Conservation (phyloP, 2,329 filamentous ascomycete genomes). For the Xylaria polymorpha region DNA sequence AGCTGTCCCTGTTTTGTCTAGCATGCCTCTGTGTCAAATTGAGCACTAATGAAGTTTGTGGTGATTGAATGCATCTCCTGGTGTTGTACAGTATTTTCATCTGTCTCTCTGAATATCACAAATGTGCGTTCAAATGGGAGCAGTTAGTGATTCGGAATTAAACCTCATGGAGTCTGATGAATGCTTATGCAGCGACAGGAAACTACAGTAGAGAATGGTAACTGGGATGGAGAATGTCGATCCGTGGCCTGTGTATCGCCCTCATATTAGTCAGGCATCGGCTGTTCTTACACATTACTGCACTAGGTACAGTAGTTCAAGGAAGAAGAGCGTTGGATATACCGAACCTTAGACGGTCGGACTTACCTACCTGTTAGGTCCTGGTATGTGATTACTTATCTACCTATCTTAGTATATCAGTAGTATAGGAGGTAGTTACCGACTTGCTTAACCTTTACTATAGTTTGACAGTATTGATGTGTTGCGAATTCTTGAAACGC, state of each 20-base stretch:
- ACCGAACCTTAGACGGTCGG: not conserved
- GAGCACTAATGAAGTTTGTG: slow-evolving; percentile 6
- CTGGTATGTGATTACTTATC: no score
- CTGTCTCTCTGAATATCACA: not conserved
- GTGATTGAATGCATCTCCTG: slow-evolving; percentile 12
- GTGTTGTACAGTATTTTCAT: slow-evolving; percentile 4
- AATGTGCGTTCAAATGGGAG: not conserved
- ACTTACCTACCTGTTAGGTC: no score
- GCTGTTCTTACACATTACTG: not conserved
- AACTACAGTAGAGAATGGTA: not conserved
- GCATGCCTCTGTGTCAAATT: slow-evolving; percentile 6
- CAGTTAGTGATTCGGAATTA: not conserved
- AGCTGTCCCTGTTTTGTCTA: slow-evolving; percentile 12
- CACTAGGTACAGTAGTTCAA: not conserved
- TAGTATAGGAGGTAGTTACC: no score
- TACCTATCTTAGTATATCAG: no score
- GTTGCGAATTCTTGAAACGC: slow-evolving; percentile 15
- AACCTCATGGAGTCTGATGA: not conserved
- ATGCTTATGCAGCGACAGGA: not conserved
- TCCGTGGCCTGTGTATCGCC: not conserved
- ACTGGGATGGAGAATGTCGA: slow-evolving; percentile 4
- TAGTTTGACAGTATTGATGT: slow-evolving; percentile 9
- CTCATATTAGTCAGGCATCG: not conserved
- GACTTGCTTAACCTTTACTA: not conserved
- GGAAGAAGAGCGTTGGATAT: not conserved